These are phyloP conservation scores for Musa schizocarpa DNA, from an alignment of 176 grass and related monocot genomes.

Conservation along the genomic window DNA sequence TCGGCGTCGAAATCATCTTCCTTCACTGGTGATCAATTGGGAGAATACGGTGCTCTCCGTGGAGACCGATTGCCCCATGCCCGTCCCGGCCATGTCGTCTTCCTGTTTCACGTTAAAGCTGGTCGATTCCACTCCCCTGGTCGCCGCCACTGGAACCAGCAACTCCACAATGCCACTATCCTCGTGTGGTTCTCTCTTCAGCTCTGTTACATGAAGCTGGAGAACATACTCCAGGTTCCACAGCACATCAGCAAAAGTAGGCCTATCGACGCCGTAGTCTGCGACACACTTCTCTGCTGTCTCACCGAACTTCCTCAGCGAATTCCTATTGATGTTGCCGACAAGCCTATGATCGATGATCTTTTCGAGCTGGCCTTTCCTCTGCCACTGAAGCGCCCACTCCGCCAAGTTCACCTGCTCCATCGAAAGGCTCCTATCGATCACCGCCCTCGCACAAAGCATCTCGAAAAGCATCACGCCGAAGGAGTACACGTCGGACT, in stretches of 20 bases:
- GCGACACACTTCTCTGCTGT: constrained; percentile 35
- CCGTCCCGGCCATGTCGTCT: too few relatives aligned
- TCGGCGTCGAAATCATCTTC: background rate
- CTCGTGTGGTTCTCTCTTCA: constrained; percentile 21
- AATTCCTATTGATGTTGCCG: constrained; percentile 29
- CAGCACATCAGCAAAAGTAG: constrained; percentile 34
- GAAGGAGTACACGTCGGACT: constrained; percentile 50
- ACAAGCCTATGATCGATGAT: constrained; percentile 26
- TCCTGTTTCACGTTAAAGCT: background rate
- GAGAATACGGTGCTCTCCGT: background rate
- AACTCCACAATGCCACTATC: constrained; percentile 17
- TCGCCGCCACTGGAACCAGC: constrained; percentile 12
- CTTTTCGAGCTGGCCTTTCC: constrained; percentile 16
- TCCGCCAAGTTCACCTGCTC: constrained; percentile 39
- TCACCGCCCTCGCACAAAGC: constrained; percentile 35
- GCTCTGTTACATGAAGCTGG: constrained; percentile 30
- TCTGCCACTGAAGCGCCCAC: constrained; percentile 33
- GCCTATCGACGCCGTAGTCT: constrained; percentile 36
- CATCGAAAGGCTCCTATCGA: constrained; percentile 19
- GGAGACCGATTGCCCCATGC: background rate
- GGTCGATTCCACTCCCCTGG: background rate
- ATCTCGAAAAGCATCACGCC: constrained; percentile 40
- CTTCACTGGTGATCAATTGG: background rate
- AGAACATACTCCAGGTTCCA: constrained; percentile 50
- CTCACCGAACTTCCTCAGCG: constrained; percentile 37